Evolutionary conservation across 108 stramenopile species (phyloP).

Genomic region (Bacterosira constricta): DNA sequence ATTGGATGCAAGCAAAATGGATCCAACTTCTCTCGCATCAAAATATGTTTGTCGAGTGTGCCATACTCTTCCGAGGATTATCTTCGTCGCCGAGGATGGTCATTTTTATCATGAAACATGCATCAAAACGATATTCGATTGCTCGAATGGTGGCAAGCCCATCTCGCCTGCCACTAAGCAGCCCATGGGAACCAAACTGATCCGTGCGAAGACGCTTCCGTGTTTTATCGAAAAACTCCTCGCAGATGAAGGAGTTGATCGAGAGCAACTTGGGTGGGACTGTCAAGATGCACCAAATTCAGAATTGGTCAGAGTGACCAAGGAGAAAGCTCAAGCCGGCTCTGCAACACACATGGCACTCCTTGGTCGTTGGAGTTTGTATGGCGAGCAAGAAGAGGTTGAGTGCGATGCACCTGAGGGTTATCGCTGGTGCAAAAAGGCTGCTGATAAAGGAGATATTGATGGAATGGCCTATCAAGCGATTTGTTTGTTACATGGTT

Average conservation of each 20-base stretch:
- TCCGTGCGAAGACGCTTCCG: constrained; percentile 8
- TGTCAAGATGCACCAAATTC: not conserved
- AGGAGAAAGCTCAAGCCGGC: constrained; percentile 2
- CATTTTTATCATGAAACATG: not conserved
- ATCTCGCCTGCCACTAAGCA: constrained; percentile 1
- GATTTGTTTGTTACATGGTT: constrained; percentile 9
- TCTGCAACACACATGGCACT: constrained; percentile 4
- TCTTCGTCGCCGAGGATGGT: constrained; percentile 12
- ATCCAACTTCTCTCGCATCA: constrained; percentile 8
- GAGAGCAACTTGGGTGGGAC: not conserved
- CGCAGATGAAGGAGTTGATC: not conserved
- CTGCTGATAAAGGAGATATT: constrained; percentile 7
- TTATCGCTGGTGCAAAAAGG: constrained; percentile 17
- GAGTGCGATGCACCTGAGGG: constrained; percentile 4
- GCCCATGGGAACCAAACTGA: not conserved
- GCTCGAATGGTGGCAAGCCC: not conserved
- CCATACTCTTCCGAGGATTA: not conserved
- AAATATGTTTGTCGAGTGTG: constrained; percentile 5
- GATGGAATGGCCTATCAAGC: constrained; percentile 20
- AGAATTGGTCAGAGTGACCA: not conserved
- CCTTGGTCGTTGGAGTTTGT: constrained; percentile 13
- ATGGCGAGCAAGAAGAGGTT: constrained; percentile 12
- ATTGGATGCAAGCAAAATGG: constrained; percentile 9
- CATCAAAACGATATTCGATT: not conserved
- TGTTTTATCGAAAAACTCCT: constrained; percentile 7